Evolutionary conservation across 2,329 filamentous ascomycete genomes (phyloP).

Genomic region (Stagonosporopsis chrysanthemi): DNA sequence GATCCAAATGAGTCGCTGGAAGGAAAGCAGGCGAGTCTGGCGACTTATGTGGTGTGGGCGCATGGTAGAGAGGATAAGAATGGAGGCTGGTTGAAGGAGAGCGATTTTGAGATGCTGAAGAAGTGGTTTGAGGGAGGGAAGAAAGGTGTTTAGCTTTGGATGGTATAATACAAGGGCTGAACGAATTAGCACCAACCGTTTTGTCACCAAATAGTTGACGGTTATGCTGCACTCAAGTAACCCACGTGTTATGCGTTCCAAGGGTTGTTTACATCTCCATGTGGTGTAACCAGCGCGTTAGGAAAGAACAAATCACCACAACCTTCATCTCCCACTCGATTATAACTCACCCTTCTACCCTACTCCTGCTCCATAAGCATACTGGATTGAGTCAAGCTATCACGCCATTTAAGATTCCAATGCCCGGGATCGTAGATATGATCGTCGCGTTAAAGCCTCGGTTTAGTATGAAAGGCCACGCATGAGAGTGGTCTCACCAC

Average conservation of each 20-base stretch:
- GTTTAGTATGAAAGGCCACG: not conserved
- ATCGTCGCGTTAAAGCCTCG: not conserved
- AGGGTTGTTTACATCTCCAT: not conserved
- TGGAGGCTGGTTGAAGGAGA: not conserved
- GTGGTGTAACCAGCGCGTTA: not conserved
- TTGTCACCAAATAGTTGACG: not conserved
- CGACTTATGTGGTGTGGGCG: constrained; percentile 1
- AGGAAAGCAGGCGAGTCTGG: constrained; percentile 1
- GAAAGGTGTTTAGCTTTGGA: not conserved
- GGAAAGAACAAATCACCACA: not conserved
- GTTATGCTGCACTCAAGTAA: not conserved
- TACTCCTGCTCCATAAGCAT: not conserved
- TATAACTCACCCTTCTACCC: not conserved
- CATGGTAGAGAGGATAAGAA: not conserved
- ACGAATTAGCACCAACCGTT: not conserved
- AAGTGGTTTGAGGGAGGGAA: constrained; percentile 6
- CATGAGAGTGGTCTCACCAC: not conserved
- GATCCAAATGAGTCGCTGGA: not conserved
- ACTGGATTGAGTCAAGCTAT: not conserved
- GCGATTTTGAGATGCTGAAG: constrained; percentile 8
- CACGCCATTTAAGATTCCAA: not conserved
- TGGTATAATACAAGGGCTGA: not conserved
- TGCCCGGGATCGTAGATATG: not conserved
- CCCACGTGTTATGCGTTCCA: not conserved
- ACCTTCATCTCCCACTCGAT: not conserved